Conservation (phyloP, 2,329 filamentous ascomycete genomes). For the Aspergillus sp. region DNA sequence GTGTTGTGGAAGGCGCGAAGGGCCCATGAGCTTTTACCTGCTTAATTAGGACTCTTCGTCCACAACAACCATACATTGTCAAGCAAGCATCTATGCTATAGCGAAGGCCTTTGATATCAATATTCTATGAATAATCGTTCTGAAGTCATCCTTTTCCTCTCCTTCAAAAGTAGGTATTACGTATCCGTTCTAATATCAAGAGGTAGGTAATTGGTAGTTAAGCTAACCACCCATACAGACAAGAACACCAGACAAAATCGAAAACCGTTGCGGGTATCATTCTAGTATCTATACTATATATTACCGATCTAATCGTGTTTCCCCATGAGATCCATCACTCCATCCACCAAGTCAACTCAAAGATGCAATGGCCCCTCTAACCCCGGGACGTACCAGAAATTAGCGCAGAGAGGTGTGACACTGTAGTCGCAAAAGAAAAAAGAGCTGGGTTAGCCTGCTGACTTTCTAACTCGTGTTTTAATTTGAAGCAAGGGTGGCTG, state of each 20-base stretch:
- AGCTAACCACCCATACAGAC: neutral
- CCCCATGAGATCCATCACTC: neutral
- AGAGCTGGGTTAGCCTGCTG: neutral
- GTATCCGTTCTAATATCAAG: too few species aligned
- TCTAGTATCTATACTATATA: slow-evolving; percentile 12
- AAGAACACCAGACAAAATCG: slow-evolving; percentile 12
- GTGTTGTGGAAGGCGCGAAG: too few species aligned
- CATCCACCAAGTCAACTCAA: slow-evolving; percentile 38
- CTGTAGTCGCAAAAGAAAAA: slow-evolving; percentile 44
- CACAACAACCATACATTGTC: too few species aligned
- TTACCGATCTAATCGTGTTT: slow-evolving; percentile 8
- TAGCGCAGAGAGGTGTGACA: slow-evolving; percentile 83
- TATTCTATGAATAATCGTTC: too few species aligned
- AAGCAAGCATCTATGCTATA: too few species aligned
- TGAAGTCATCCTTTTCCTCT: too few species aligned
- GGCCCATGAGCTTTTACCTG: too few species aligned
- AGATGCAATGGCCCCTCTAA: slow-evolving; percentile 68
- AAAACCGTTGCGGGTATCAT: slow-evolving; percentile 29
- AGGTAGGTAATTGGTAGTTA: too few species aligned
- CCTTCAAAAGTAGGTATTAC: too few species aligned
- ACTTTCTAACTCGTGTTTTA: neutral
- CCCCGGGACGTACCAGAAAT: slow-evolving; percentile 76
- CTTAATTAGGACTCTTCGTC: too few species aligned
- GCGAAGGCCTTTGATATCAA: too few species aligned
- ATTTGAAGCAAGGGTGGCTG: neutral